phyloP scores from a whole-genome alignment of 495 filamentous ascomycete genomes.

The Penicillium robsamsonii region DNA sequence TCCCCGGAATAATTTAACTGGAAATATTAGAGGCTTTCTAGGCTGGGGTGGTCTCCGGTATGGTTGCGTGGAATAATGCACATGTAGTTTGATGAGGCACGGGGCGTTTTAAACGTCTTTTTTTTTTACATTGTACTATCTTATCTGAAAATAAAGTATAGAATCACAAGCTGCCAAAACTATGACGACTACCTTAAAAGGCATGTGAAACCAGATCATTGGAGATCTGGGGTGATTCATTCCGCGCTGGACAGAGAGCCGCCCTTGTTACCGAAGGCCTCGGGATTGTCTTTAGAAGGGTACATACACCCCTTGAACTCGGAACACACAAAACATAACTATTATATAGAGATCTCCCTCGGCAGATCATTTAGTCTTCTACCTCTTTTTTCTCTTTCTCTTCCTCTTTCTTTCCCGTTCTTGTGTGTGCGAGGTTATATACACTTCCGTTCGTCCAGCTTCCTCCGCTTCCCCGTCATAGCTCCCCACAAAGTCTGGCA shows the following conservation, averaged over 20 bases:
- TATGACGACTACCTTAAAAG: constrained; percentile 22
- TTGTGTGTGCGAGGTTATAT: constrained; percentile 9
- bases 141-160: neutral
- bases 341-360: constrained; percentile 16
- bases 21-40: neutral
- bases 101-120: neutral
- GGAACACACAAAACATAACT: constrained; percentile 8
- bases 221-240: constrained; percentile 16
- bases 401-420: neutral
- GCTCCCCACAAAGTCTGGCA: constrained; percentile 32
- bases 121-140: neutral
- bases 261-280: constrained; percentile 35
- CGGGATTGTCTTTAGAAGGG: constrained; percentile 22
- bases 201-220: constrained; percentile 29
- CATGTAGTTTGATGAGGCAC: neutral
- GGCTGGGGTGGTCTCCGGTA: neutral
- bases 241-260: constrained; percentile 10
- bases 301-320: constrained; percentile 4
- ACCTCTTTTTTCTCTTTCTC: neutral
- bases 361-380: constrained; percentile 4
- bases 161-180: constrained; percentile 14
- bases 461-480: constrained; percentile 45
- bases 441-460: constrained; percentile 47
- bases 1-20: constrained; percentile 17
- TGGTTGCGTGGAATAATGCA: neutral